Percentiles rank a stretch among this genome's conserved stretches.
Conservation (phyloP, 202 grass and related monocot genomes). For the Dendrocalamus latiflorus region DNA sequence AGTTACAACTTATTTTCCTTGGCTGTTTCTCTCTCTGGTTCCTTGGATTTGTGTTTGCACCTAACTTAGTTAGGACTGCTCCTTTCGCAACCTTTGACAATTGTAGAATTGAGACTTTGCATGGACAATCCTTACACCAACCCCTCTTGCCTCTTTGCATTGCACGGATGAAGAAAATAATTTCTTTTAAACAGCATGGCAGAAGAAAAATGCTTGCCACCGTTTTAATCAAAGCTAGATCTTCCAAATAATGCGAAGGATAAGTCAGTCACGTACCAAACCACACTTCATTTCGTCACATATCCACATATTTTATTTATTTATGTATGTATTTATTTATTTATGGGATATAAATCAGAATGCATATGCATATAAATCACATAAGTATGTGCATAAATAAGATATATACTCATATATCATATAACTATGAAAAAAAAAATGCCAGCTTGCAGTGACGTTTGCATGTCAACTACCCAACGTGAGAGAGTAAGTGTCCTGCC, state of each 20-base stretch:
- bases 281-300: background rate
- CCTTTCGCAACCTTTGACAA: slow-evolving; percentile 19
- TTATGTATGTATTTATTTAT: background rate
- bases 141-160: background rate
- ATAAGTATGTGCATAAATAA: background rate
- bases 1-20: background rate
- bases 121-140: slow-evolving; percentile 9
- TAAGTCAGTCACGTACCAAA: background rate
- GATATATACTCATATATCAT: background rate
- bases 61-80: slow-evolving; percentile 23
- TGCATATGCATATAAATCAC: background rate
- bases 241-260: slow-evolving; percentile 4
- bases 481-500: background rate
- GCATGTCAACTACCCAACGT: background rate
- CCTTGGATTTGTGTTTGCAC: slow-evolving; percentile 6
- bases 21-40: background rate
- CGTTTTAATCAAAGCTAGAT: background rate
- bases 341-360: background rate
- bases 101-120: background rate
- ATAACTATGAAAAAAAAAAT: background rate
- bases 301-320: background rate
- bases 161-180: background rate
- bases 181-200: background rate
- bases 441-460: slow-evolving; percentile 10
- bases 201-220: background rate